phyloP scores from a whole-genome alignment of 768 basidiomycete genomes.

The Myochromella boudieri region DNA sequence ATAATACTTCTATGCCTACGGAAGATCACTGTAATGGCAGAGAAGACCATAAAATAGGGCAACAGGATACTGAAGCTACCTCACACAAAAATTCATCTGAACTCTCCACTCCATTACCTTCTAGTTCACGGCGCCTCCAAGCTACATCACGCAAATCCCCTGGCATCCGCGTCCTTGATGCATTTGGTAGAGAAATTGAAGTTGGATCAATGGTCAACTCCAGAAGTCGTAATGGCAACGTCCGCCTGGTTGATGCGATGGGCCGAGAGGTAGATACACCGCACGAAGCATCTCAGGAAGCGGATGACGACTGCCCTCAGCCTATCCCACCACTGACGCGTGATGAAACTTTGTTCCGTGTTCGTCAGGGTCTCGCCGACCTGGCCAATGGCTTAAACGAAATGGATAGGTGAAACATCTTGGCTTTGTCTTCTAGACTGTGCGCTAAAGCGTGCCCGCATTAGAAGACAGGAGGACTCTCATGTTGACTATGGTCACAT shows the following conservation, averaged over 20 bases:
- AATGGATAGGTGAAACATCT: conserved; percentile 48
- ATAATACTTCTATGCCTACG: too few species aligned
- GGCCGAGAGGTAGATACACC: conserved; percentile 53
- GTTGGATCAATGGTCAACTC: conserved; percentile 7
- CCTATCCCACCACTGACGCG: conserved; percentile 31
- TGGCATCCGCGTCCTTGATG: conserved; percentile 67
- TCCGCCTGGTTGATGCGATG: conserved; percentile 71
- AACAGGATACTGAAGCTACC: too few species aligned
- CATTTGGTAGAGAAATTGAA: conserved; percentile 54
- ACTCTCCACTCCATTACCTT: conserved; percentile 15
- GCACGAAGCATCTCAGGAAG: conserved; percentile 17
- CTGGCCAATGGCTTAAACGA: conserved; percentile 57
- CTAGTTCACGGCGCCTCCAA: conserved; percentile 13
- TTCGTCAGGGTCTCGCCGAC: conserved; percentile 58
- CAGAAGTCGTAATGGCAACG: conserved; percentile 30
- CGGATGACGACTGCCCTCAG: conserved; percentile 22
- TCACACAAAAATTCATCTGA: conserved; percentile 16
- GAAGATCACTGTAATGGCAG: too few species aligned
- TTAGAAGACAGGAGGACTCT: conserved; percentile 37
- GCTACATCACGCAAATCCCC: conserved; percentile 46
- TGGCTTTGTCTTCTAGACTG: conserved; percentile 13
- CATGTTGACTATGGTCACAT: conserved; percentile 33
- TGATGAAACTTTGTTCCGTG: conserved; percentile 53
- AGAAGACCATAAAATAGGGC: too few species aligned
- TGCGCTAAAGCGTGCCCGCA: too few species aligned